Evolutionary conservation across 108 stramenopile species (phyloP).

Genomic region (Aurantiochytrium sp.): DNA sequence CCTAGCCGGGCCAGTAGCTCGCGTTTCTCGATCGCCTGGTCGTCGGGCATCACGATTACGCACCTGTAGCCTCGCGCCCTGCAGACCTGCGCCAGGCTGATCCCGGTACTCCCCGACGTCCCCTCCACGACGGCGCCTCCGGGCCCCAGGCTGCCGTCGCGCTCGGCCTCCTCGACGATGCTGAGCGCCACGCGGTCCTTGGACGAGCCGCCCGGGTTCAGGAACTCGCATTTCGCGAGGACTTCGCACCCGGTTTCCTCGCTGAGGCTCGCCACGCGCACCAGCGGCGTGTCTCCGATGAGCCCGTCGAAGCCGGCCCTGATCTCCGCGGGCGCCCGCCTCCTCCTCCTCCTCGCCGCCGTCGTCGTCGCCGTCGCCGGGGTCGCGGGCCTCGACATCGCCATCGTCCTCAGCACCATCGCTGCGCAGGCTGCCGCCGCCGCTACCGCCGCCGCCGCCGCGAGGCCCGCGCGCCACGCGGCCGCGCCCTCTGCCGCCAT

Average conservation of each 20-base stretch:
- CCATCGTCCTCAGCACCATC: too few relatives aligned
- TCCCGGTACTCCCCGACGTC: slow-evolving; percentile 85
- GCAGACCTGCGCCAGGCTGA: slow-evolving; percentile 78
- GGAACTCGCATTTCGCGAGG: slow-evolving; percentile 42
- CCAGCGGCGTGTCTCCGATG: slow-evolving; percentile 35
- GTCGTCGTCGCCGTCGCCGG: too few relatives aligned
- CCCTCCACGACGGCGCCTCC: slow-evolving; percentile 63
- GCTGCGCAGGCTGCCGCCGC: too few relatives aligned
- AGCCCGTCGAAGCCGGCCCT: neutral
- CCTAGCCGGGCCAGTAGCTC: slow-evolving; percentile 42
- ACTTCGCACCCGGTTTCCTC: slow-evolving; percentile 40
- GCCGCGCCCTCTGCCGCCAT: too few relatives aligned
- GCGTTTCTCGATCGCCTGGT: slow-evolving; percentile 54
- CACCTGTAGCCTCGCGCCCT: slow-evolving; percentile 73
- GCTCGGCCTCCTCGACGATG: slow-evolving; percentile 51
- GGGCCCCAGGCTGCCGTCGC: slow-evolving; percentile 28
- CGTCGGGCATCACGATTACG: slow-evolving; percentile 85
- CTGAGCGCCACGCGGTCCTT: slow-evolving; percentile 61
- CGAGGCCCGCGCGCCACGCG: too few relatives aligned
- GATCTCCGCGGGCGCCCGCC: neutral
- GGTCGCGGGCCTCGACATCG: too few relatives aligned
- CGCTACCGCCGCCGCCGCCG: too few relatives aligned
- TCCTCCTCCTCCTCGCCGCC: neutral
- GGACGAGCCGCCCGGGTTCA: slow-evolving; percentile 58
- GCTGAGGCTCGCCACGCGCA: neutral